phyloP scores from a whole-genome alignment of 805 yeast species.

The Kregervanrija pseudodelftensis region DNA sequence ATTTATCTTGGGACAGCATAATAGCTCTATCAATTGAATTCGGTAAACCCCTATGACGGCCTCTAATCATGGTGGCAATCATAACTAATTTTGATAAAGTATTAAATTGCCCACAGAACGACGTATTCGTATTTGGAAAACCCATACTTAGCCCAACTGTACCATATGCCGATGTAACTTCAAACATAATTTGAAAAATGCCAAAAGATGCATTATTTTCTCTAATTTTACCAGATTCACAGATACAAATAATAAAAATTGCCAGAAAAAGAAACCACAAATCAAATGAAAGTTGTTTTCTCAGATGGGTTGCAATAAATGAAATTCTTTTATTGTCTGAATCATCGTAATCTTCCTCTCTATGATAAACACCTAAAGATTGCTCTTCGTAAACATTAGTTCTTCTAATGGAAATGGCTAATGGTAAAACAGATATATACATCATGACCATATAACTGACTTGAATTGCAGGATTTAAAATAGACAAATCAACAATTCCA shows the following conservation, averaged over 20 bases:
- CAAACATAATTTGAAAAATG: slow-evolving; percentile 73
- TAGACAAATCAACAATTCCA: slow-evolving; percentile 58
- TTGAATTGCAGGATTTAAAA: slow-evolving; percentile 83
- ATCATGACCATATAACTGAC: slow-evolving; percentile 94
- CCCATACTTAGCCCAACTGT: slow-evolving; percentile 93
- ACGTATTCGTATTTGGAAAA: slow-evolving; percentile 56
- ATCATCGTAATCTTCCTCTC: slow-evolving; percentile 26
- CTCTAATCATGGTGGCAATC: slow-evolving; percentile 86
- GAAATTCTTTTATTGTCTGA: slow-evolving; percentile 38
- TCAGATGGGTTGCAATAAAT: slow-evolving; percentile 79
- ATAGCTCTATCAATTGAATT: slow-evolving; percentile 91
- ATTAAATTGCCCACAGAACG: slow-evolving; percentile 68
- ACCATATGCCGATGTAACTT: slow-evolving; percentile 91
- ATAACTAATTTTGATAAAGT: slow-evolving; percentile 75
- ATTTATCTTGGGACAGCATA: slow-evolving; percentile 66
- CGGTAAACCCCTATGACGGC: slow-evolving; percentile 95
- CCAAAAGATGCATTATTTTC: slow-evolving; percentile 43
- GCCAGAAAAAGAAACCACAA: slow-evolving; percentile 90
- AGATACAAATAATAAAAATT: slow-evolving; percentile 76
- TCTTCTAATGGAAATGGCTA: slow-evolving; percentile 93
- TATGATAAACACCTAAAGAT: slow-evolving; percentile 76
- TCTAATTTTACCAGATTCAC: slow-evolving; percentile 62
- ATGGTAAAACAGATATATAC: slow-evolving; percentile 94
- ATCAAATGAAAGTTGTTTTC: slow-evolving; percentile 89
- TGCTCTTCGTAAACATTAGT: slow-evolving; percentile 98